These are phyloP conservation scores for Wallacemonas sp. DNA, from an alignment of 208 protist genomes.

Conservation along the genomic window DNA sequence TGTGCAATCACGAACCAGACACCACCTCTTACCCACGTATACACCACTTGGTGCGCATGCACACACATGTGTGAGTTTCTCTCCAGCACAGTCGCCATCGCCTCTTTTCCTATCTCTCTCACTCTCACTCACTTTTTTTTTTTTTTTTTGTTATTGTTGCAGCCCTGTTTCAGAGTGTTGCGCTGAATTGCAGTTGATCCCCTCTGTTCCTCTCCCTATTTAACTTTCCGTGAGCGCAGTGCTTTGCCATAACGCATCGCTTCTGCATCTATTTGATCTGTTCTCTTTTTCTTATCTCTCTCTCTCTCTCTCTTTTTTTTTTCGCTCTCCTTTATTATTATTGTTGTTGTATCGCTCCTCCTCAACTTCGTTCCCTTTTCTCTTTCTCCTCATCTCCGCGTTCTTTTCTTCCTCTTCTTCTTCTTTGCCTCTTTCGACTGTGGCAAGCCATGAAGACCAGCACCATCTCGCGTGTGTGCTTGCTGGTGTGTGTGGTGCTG, in stretches of 20 bases:
- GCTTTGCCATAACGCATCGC: too few relatives aligned
- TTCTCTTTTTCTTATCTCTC: neutral
- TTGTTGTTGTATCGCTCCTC: neutral
- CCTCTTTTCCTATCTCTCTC: too few relatives aligned
- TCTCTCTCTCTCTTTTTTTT: neutral
- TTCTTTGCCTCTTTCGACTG: neutral
- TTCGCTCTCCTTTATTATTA: neutral
- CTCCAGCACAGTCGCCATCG: too few relatives aligned
- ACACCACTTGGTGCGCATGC: too few relatives aligned
- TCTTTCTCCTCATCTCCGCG: neutral
- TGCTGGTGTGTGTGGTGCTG: conserved; percentile 5
- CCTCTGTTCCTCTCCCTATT: neutral
- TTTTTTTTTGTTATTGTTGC: too few relatives aligned
- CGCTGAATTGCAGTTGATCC: too few relatives aligned
- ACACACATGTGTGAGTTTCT: too few relatives aligned
- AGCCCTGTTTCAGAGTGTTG: conserved; percentile 2
- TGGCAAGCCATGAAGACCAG: neutral
- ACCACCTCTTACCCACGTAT: too few relatives aligned
- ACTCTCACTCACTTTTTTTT: too few relatives aligned
- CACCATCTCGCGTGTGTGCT: neutral
- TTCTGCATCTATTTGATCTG: neutral
- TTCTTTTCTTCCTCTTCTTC: neutral
- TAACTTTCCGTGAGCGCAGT: neutral
- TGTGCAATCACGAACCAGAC: too few relatives aligned
- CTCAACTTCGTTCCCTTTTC: neutral